phyloP scores from a whole-genome alignment of 176 grass and related monocot genomes.

The Lolium rigidum region DNA sequence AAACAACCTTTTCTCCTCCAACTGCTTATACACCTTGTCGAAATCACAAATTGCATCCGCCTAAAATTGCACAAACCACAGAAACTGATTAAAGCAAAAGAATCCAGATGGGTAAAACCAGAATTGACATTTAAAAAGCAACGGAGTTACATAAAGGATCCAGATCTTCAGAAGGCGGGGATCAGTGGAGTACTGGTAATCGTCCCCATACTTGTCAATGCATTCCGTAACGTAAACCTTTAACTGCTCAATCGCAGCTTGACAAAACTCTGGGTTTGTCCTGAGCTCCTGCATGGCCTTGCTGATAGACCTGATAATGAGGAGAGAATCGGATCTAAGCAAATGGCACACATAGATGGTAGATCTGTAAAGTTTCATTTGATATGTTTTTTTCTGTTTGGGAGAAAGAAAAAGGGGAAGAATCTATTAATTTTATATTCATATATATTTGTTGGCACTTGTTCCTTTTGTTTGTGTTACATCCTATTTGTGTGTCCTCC shows the following conservation, averaged over 20 bases:
- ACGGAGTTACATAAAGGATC: conserved; percentile 79
- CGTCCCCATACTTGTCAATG: conserved; percentile 62
- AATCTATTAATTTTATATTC: background rate
- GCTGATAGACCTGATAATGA: conserved; percentile 73
- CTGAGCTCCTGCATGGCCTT: conserved; percentile 51
- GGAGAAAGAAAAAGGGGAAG: background rate
- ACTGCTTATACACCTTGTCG: conserved; percentile 56
- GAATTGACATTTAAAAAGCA: conserved; percentile 24
- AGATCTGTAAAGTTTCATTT: conserved; percentile 1
- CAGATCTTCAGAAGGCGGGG: conserved; percentile 84
- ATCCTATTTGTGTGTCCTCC: background rate
- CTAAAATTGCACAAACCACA: conserved; percentile 49
- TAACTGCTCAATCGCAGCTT: conserved; percentile 30
- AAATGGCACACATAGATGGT: conserved; percentile 5
- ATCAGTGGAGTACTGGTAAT: conserved; percentile 71
- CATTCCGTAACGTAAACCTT: conserved; percentile 67
- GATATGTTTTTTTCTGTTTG: background rate
- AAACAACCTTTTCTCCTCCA: conserved; percentile 74
- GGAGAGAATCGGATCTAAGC: conserved; percentile 25
- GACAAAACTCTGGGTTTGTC: conserved; percentile 34
- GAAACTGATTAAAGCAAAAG: background rate
- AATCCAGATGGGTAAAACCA: background rate
- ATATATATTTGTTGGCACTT: background rate
- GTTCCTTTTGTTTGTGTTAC: background rate
- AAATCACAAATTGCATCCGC: conserved; percentile 65